Evolutionary conservation across 176 grass and related monocot genomes (phyloP).

Genomic region (Aegilops speltoides): DNA sequence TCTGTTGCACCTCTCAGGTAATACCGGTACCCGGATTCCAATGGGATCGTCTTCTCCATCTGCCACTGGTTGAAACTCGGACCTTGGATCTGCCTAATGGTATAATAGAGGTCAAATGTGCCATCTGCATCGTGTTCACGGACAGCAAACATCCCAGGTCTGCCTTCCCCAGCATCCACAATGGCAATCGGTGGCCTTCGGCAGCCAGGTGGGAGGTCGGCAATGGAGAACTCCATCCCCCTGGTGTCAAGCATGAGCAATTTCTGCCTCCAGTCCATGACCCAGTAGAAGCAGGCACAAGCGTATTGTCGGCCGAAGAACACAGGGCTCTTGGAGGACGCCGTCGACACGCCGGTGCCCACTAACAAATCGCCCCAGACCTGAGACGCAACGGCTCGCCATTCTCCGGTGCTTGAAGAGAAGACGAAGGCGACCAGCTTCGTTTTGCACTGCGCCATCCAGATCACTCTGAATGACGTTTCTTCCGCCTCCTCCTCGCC

Average conservation of each 20-base stretch:
- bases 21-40: constrained; percentile 31
- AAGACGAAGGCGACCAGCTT: constrained; percentile 34
- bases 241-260: constrained; percentile 27
- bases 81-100: not conserved
- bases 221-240: constrained; percentile 43
- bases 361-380: not conserved
- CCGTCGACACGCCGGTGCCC: not conserved
- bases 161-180: constrained; percentile 39
- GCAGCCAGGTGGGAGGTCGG: constrained; percentile 27
- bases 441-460: constrained; percentile 33
- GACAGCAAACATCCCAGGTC: constrained; percentile 30
- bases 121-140: constrained; percentile 1
- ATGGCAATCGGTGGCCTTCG: constrained; percentile 23
- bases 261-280: constrained; percentile 15
- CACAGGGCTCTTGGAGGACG: not conserved
- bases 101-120: constrained; percentile 22
- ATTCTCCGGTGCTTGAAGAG: constrained; percentile 10
- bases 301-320: constrained; percentile 20
- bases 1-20: constrained; percentile 33
- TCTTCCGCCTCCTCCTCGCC: not conserved
- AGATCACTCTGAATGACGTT: constrained; percentile 28
- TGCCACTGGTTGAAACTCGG: constrained; percentile 2
- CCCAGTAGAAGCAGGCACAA: constrained; percentile 32
- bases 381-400: constrained; percentile 24
- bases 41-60: constrained; percentile 32